A percentile compares a stretch with the other conserved stretches of the same genome.
phyloP scores from a whole-genome alignment of 257 asterid genomes.

The Solanum virginianum region DNA sequence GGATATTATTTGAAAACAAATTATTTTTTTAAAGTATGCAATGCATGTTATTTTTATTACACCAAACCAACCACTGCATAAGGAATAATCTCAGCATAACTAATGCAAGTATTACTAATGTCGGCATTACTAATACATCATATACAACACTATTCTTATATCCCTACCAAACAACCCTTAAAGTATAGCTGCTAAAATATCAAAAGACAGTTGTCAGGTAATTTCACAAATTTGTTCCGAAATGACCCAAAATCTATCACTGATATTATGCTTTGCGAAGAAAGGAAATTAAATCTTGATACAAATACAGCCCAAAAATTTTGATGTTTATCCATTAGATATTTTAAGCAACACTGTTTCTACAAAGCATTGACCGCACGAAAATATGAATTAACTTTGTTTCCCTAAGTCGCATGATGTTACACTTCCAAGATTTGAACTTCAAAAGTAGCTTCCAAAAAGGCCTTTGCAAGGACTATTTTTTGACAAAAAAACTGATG shows the following conservation, averaged over 20 bases:
- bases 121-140: no score
- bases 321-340: not conserved
- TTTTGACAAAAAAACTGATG: not conserved
- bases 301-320: not conserved
- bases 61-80: no score
- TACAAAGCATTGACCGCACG: not conserved
- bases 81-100: no score
- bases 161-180: no score
- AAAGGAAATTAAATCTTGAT: not conserved
- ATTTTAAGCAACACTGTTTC: not conserved
- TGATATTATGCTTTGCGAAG: not conserved
- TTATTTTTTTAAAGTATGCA: no score
- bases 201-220: not conserved
- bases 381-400: not conserved
- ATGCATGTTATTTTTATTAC: no score
- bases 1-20: no score
- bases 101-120: no score
- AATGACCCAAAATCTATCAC: not conserved
- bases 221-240: not conserved
- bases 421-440: not conserved
- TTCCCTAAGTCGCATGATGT: not conserved
- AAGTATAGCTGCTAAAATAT: not conserved
- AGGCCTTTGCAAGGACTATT: not conserved
- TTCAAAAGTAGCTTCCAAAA: not conserved
- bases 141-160: no score